Conservation (phyloP, 768 basidiomycete genomes). For the Russula sp. region DNA sequence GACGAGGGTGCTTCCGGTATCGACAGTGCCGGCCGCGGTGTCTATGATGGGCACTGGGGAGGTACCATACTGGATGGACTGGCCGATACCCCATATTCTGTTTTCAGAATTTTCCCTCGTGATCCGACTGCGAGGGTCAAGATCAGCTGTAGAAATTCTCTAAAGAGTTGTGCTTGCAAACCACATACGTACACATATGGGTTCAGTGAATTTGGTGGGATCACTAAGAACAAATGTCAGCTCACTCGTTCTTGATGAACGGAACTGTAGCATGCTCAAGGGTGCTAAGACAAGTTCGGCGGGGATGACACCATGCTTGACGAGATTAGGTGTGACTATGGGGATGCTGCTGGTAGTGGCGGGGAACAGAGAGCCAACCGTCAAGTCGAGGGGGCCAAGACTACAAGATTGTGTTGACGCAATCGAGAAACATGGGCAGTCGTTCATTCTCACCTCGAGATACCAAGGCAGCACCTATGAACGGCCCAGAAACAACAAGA, state of each 20-base stretch:
- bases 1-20: constrained; percentile 40
- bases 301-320: constrained; percentile 33
- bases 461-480: constrained; percentile 63
- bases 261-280: constrained; percentile 34
- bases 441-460: constrained; percentile 50
- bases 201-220: constrained; percentile 37
- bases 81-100: constrained; percentile 39
- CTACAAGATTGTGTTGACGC: constrained; percentile 35
- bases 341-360: constrained; percentile 39
- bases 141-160: constrained; percentile 1
- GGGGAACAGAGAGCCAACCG: constrained; percentile 41
- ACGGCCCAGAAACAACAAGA: constrained; percentile 53
- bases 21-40: constrained; percentile 38
- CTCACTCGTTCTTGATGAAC: constrained; percentile 36
- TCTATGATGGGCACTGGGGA: constrained; percentile 31
- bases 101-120: constrained; percentile 37
- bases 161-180: too few species aligned
- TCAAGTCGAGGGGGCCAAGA: constrained; percentile 60
- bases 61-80: constrained; percentile 36
- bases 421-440: background rate
- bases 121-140: constrained; percentile 30
- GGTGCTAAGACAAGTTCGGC: constrained; percentile 35
- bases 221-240: constrained; percentile 41
- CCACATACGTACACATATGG: constrained; percentile 31
- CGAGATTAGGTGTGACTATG: constrained; percentile 49